Conservation (phyloP, 495 filamentous ascomycete species). For the Neurospora discreta region DNA sequence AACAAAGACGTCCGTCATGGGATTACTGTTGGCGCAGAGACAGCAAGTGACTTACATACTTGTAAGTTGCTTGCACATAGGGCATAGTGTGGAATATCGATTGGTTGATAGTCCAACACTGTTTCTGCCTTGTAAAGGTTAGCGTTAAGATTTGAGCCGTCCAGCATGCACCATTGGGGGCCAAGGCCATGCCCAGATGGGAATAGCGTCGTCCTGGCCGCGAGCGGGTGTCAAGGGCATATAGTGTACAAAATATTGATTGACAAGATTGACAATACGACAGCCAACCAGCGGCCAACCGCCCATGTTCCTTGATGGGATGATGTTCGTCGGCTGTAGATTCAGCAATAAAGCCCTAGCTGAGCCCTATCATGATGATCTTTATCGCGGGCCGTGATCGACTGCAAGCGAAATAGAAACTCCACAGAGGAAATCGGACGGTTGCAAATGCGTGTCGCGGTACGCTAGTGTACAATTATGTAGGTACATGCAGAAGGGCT, state of each 20-base stretch:
- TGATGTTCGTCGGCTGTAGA: not conserved
- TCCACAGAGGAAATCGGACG: not conserved
- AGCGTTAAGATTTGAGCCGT: not conserved
- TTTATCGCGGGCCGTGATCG: not conserved
- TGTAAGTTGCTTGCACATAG: not conserved
- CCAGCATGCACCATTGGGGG: not conserved
- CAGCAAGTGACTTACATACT: not conserved
- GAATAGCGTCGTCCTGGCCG: not conserved
- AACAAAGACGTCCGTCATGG: not conserved
- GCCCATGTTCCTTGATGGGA: not conserved
- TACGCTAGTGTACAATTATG: not conserved
- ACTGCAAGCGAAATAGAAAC: not conserved
- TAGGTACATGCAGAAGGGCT: not conserved
- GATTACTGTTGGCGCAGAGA: not conserved
- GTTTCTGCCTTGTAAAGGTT: not conserved
- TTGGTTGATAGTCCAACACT: not conserved
- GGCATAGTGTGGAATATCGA: not conserved
- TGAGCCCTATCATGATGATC: not conserved
- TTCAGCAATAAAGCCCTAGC: not conserved
- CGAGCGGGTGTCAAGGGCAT: not conserved
- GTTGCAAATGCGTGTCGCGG: not conserved
- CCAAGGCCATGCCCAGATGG: not conserved
- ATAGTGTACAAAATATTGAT: not conserved
- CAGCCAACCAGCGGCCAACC: not conserved
- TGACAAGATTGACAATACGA: not conserved